Percentiles rank a stretch among this genome's conserved stretches.
phyloP scores from a whole-genome alignment of 495 filamentous ascomycete genomes.

The Apiosordaria backusii region DNA sequence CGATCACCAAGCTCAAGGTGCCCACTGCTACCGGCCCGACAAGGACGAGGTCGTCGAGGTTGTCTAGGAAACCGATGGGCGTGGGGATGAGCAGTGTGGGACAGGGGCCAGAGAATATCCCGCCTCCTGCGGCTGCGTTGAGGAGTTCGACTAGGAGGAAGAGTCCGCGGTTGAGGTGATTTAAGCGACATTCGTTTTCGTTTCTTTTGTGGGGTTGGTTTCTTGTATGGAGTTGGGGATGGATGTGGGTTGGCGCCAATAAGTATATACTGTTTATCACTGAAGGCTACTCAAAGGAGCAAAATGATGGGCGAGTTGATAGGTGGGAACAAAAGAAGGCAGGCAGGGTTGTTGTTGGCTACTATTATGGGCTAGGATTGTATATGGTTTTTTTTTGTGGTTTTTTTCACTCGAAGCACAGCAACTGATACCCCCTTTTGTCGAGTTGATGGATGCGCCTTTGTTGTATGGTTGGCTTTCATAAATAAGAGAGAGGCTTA shows the following conservation, averaged over 20 bases:
- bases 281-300: neutral
- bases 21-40: slow-evolving; percentile 26
- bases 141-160: slow-evolving; percentile 48
- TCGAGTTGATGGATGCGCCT: neutral
- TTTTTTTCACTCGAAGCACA: neutral
- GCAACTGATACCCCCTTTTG: slow-evolving; percentile 2
- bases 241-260: neutral
- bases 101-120: slow-evolving; percentile 62
- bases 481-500: neutral
- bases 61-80: slow-evolving; percentile 43
- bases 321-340: neutral
- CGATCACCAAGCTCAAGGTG: neutral
- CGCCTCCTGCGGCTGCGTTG: slow-evolving; percentile 41
- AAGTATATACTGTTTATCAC: neutral
- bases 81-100: no score
- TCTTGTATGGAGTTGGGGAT: neutral
- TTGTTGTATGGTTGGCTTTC: neutral
- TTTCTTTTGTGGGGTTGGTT: neutral
- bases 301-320: neutral
- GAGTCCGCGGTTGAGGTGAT: slow-evolving; percentile 36
- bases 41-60: slow-evolving; percentile 41
- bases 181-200: neutral
- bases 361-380: neutral
- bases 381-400: neutral
- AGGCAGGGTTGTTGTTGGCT: neutral